Percentiles rank a stretch among this genome's conserved stretches.
Conservation (phyloP, 306 rosid species). For the Prosopis cineraria region DNA sequence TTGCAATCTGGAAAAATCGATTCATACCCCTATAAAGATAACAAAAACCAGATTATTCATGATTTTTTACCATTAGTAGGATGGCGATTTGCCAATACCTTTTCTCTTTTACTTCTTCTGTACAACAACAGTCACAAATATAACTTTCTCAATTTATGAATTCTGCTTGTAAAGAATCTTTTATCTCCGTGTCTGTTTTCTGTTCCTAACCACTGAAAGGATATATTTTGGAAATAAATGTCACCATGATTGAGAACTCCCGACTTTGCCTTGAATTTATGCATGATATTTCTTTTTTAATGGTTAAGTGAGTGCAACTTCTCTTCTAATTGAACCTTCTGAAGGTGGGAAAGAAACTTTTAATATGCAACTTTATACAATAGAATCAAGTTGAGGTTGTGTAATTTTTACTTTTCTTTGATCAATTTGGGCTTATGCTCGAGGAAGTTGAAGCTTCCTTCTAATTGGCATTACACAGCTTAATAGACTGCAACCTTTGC, state of each 20-base stretch:
- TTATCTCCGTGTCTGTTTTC: neutral
- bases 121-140: neutral
- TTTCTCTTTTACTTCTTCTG: slow-evolving; percentile 7
- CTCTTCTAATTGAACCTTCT: neutral
- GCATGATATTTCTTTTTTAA: neutral
- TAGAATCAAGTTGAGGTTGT: slow-evolving; percentile 1
- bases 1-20: neutral
- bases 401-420: neutral
- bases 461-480: neutral
- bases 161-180: neutral
- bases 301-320: neutral
- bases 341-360: slow-evolving; percentile 6
- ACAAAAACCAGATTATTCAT: neutral
- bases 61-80: neutral
- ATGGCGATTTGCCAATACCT: neutral
- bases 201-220: neutral
- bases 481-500: neutral
- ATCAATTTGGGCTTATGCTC: neutral
- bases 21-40: neutral
- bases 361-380: neutral
- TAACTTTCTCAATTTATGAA: slow-evolving; percentile 4
- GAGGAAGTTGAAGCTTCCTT: slow-evolving; percentile 8
- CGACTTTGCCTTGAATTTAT: neutral
- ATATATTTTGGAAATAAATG: neutral
- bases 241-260: neutral